A percentile compares a stretch with the other conserved stretches of the same genome.
Evolutionary conservation across 371 early-diverging fungal genomes (phyloP).

Genomic region (Mortierella sp.): DNA sequence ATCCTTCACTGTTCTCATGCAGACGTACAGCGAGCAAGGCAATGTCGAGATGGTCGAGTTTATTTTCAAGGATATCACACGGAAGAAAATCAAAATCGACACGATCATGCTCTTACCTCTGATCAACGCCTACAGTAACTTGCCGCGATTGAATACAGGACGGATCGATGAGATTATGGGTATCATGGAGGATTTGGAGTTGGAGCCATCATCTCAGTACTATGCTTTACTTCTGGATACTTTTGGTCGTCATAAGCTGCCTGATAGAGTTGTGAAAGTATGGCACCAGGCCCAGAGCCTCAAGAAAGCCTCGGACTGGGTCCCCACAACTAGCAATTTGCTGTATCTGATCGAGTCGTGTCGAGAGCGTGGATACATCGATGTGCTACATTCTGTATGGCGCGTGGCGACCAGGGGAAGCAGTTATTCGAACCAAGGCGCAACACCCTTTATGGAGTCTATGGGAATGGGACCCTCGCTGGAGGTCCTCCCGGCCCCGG

Average conservation of each 20-base stretch:
- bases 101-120: conserved; percentile 25
- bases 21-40: conserved; percentile 31
- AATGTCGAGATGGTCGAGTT: conserved; percentile 52
- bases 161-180: conserved; percentile 31
- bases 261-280: conserved; percentile 37
- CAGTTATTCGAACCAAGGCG: background rate
- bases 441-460: background rate
- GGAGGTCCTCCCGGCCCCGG: background rate
- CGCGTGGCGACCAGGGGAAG: conserved; percentile 9
- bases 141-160: conserved; percentile 25
- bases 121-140: conserved; percentile 15
- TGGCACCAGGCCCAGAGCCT: conserved; percentile 25
- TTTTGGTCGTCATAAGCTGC: conserved; percentile 34
- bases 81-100: conserved; percentile 19
- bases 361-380: conserved; percentile 48
- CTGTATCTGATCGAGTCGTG: conserved; percentile 44
- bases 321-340: conserved; percentile 26
- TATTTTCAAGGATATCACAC: conserved; percentile 33
- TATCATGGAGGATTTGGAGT: conserved; percentile 20
- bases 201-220: conserved; percentile 31
- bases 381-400: conserved; percentile 40
- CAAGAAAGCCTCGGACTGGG: conserved; percentile 20
- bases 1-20: conserved; percentile 39
- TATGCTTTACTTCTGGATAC: conserved; percentile 24
- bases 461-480: too few species aligned